These are phyloP conservation scores for Sclerotinia subarctica DNA, from an alignment of 2,329 filamentous ascomycete genomes.

Conservation along the genomic window DNA sequence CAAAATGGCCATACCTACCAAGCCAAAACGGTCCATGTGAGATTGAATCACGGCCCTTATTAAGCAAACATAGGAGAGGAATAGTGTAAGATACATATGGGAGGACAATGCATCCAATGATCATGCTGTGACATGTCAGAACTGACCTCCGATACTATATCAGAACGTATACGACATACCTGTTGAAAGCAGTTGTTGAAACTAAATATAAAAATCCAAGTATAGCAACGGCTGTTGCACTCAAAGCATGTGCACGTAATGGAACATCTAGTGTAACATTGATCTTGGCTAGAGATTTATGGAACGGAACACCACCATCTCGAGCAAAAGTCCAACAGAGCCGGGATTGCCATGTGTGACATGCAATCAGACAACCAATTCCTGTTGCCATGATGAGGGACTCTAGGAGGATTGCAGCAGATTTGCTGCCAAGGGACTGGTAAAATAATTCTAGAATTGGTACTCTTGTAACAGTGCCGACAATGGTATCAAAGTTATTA, in stretches of 20 bases:
- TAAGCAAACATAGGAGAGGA: constrained; percentile 38
- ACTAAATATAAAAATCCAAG: constrained; percentile 11
- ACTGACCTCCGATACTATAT: not conserved
- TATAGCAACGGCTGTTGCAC: constrained; percentile 13
- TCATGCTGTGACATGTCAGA: constrained; percentile 14
- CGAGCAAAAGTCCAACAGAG: constrained; percentile 22
- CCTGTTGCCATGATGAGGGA: constrained; percentile 15
- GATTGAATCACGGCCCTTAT: constrained; percentile 50
- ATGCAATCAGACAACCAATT: constrained; percentile 14
- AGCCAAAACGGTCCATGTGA: constrained; percentile 56
- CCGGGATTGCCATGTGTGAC: constrained; percentile 18
- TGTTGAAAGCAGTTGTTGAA: constrained; percentile 21
- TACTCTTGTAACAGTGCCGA: constrained; percentile 3
- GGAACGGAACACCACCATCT: constrained; percentile 19
- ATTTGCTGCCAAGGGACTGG: constrained; percentile 1
- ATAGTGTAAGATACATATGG: constrained; percentile 18
- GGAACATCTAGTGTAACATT: constrained; percentile 18
- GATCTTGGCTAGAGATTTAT: constrained; percentile 11
- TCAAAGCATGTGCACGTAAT: constrained; percentile 18
- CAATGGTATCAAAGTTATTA: constrained; percentile 19
- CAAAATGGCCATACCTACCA: constrained; percentile 55
- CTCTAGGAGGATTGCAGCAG: constrained; percentile 13
- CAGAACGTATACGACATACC: not conserved
- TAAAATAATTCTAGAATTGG: constrained; percentile 17
- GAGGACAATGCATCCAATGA: constrained; percentile 19